Conservation (phyloP, 257 asterid species). For the Plectranthus barbatus region DNA sequence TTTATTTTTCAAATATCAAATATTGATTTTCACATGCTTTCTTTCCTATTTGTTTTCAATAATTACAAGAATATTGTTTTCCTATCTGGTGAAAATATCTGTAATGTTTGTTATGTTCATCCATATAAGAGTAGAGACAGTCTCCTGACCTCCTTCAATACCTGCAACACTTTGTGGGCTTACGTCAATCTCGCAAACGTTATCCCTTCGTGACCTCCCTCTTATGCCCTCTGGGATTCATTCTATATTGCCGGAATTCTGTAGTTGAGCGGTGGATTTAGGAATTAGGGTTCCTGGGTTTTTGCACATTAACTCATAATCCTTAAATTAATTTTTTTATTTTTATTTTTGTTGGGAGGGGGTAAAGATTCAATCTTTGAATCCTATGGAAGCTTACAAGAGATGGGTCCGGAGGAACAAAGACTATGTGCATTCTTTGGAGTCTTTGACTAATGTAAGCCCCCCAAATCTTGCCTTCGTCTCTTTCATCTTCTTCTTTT, state of each 20-base stretch:
- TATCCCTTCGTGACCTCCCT: conserved; percentile 13
- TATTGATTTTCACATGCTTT: no score
- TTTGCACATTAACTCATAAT: neutral
- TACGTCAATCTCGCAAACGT: conserved; percentile 10
- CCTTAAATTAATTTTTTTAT: neutral
- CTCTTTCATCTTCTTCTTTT: neutral
- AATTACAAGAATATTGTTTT: neutral
- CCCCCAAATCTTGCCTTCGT: neutral
- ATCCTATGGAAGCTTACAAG: conserved; percentile 83
- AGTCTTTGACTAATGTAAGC: conserved; percentile 84
- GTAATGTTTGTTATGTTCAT: neutral
- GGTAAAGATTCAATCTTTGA: conserved; percentile 14
- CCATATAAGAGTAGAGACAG: neutral
- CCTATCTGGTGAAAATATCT: conserved; percentile 2
- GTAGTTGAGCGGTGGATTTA: conserved; percentile 7
- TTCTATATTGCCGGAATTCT: conserved; percentile 6
- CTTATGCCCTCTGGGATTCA: conserved; percentile 10
- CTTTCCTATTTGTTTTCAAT: neutral
- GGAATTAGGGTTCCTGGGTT: conserved; percentile 25
- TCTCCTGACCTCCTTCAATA: neutral
- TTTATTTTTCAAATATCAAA: no score
- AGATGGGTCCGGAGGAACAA: conserved; percentile 79
- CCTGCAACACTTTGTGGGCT: conserved; percentile 8
- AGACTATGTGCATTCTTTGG: conserved; percentile 77
- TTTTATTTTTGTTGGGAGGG: no score